Percentiles rank a stretch among this genome's conserved stretches.
Conservation (phyloP, 371 early-diverging fungal genomes). For the Saksenaea vasiformis region DNA sequence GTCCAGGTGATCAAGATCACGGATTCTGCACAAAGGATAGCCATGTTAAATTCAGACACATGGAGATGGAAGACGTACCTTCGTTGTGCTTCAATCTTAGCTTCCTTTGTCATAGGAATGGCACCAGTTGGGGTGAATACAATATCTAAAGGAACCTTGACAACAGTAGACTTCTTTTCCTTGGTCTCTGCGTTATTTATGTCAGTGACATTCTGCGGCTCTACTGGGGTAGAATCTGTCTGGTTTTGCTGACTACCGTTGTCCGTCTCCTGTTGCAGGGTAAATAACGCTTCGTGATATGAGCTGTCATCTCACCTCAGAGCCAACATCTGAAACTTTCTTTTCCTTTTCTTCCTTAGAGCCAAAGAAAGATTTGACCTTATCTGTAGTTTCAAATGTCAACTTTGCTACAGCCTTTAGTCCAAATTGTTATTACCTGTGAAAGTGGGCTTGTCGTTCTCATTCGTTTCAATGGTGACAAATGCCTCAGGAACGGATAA, state of each 20-base stretch:
- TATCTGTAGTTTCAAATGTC: slow-evolving; percentile 42
- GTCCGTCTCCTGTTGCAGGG: background rate
- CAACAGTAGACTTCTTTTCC: slow-evolving; percentile 35
- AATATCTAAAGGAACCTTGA: slow-evolving; percentile 46
- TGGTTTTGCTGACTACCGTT: slow-evolving; percentile 1
- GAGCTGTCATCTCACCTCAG: slow-evolving; percentile 5
- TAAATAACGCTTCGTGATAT: background rate
- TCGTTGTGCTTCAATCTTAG: slow-evolving; percentile 37
- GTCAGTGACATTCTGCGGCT: slow-evolving; percentile 9
- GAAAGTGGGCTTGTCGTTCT: slow-evolving; percentile 43
- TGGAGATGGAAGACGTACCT: slow-evolving; percentile 20
- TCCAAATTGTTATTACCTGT: slow-evolving; percentile 25
- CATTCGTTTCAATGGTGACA: slow-evolving; percentile 49
- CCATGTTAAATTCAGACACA: background rate
- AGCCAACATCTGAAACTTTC: slow-evolving; percentile 13
- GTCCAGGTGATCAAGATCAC: slow-evolving; percentile 35
- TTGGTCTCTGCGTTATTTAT: slow-evolving; percentile 12
- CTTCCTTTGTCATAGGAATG: slow-evolving; percentile 39
- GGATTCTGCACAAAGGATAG: slow-evolving; percentile 24
- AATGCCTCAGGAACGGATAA: slow-evolving; percentile 62
- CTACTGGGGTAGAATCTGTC: slow-evolving; percentile 7
- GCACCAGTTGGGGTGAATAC: slow-evolving; percentile 45
- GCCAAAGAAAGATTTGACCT: slow-evolving; percentile 80
- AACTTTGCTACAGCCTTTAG: background rate
- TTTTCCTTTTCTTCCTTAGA: slow-evolving; percentile 41